A percentile compares a stretch with the other conserved stretches of the same genome.
These are phyloP conservation scores for Triticum dicoccoides DNA, from an alignment of 176 grass and related monocot species.

Conservation along the genomic window DNA sequence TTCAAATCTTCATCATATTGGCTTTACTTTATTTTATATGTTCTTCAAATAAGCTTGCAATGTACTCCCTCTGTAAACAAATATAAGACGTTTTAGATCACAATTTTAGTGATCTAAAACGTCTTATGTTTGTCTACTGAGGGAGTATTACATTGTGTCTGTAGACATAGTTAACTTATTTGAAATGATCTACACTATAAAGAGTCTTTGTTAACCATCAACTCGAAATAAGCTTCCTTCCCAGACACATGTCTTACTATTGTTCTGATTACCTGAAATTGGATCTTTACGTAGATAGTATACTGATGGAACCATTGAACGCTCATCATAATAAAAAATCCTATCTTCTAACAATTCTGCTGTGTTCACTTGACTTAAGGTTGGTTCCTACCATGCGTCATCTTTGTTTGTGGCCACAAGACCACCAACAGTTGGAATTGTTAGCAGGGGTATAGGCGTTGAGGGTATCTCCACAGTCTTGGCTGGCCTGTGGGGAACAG, in stretches of 20 bases:
- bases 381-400: conserved; percentile 92
- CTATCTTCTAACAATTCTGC: conserved; percentile 17
- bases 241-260: not conserved
- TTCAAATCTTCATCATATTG: conserved; percentile 12
- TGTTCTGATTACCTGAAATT: conserved; percentile 7
- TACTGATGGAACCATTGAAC: conserved; percentile 1
- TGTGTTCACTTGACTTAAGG: conserved; percentile 53
- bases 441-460: conserved; percentile 92
- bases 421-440: conserved; percentile 85
- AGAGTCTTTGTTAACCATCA: conserved; percentile 15
- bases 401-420: conserved; percentile 92
- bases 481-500: conserved; percentile 93
- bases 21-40: conserved; percentile 2
- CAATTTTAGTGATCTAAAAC: too few species aligned
- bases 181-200: not conserved
- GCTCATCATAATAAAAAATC: not conserved
- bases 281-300: not conserved
- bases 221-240: conserved; percentile 20
- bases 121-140: too few species aligned
- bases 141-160: not conserved
- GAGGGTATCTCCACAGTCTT: conserved; percentile 83
- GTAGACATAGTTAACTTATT: not conserved
- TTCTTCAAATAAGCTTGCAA: not conserved
- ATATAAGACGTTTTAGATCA: too few species aligned
- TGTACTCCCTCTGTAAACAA: not conserved